These are phyloP conservation scores for Ceratobasidium sp. DNA, from an alignment of 1,284 basidiomycete genomes.

Conservation along the genomic window DNA sequence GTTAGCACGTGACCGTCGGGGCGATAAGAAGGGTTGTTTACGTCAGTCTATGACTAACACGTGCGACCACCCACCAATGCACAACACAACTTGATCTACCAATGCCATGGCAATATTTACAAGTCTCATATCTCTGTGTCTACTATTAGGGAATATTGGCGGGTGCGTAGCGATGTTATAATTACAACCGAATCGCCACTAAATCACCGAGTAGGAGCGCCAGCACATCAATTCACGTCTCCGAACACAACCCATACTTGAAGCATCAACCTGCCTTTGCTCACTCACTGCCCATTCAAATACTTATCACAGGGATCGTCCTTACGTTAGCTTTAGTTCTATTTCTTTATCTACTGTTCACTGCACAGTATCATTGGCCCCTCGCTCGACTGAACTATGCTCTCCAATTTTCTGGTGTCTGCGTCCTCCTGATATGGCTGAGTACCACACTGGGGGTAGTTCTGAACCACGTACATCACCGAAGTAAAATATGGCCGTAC, in stretches of 20 bases:
- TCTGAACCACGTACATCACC: conserved; percentile 62
- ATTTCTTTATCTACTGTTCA: conserved; percentile 91
- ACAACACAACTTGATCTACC: neutral
- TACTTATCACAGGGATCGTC: conserved; percentile 85
- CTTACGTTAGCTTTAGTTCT: conserved; percentile 86
- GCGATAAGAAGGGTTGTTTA: too few species aligned
- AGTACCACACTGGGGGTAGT: too few species aligned
- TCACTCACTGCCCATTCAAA: conserved; percentile 88
- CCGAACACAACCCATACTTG: conserved; percentile 81
- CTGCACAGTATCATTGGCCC: conserved; percentile 96
- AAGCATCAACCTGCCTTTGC: conserved; percentile 76
- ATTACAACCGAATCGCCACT: too few species aligned
- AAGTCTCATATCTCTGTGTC: neutral
- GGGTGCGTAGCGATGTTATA: neutral
- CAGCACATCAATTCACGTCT: too few species aligned
- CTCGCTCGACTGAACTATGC: too few species aligned
- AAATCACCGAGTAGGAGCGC: too few species aligned
- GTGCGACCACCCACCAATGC: too few species aligned
- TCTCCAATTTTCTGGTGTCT: too few species aligned
- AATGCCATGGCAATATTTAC: conserved; percentile 15
- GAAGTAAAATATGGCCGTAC: conserved; percentile 87
- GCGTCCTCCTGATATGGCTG: too few species aligned
- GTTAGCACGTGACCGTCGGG: too few species aligned
- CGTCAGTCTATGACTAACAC: too few species aligned
- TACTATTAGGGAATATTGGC: neutral